Base-by-base conservation (phyloP, 495 filamentous ascomycete species). In the Pseudotulostoma volvatum region DNA sequence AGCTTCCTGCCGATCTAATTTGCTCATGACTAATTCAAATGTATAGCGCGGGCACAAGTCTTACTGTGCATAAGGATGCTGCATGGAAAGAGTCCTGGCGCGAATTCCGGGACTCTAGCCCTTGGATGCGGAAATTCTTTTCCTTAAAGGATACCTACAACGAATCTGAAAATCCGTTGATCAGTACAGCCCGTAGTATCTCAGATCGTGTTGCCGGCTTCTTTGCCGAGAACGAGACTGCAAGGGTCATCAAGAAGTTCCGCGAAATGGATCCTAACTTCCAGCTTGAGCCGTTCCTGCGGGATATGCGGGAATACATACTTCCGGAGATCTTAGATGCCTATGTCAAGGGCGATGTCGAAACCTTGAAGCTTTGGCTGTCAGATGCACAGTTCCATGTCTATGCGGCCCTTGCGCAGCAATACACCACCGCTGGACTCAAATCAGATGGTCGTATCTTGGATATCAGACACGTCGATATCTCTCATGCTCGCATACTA, bases 181-280 rank as follows among this genome's bases (percentile, higher is more conserved):
- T 97, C 53, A 79, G 76, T 33, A 93, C 85, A 4, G 90, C 88
- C 1, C 81, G 90, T 47, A 85, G 80, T 58, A 92, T 97, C 44
- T 83, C 86, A 8, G 90, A 97, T 57, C 73, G 81, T 31, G 71
- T 97, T 19, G 84, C 82, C 35, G 85, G 92, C 18, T 96, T 95
- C 60, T 97, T 97, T 46, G 90, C 90, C 25, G 90, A 96, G 56
- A 97, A 94, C 56, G 90, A 97, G 60, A 94, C 90, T 8, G 90
- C 90, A 11, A 76, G 71, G 67, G 90, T 97, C 2, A 88, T 97
- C 66, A 94, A 92, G 64, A 93, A 85, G 57, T 88, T 97, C 64
- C 76, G 86, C n/a, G 75, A 84, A 43, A 92, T 96, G 74, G 92
- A 97, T 49, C 92, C 90, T 9, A 76, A 66, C 40, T 97, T 97